Base-by-base conservation (phyloP, 495 filamentous ascomycete species). In the Penicillium bovifimosum region DNA sequence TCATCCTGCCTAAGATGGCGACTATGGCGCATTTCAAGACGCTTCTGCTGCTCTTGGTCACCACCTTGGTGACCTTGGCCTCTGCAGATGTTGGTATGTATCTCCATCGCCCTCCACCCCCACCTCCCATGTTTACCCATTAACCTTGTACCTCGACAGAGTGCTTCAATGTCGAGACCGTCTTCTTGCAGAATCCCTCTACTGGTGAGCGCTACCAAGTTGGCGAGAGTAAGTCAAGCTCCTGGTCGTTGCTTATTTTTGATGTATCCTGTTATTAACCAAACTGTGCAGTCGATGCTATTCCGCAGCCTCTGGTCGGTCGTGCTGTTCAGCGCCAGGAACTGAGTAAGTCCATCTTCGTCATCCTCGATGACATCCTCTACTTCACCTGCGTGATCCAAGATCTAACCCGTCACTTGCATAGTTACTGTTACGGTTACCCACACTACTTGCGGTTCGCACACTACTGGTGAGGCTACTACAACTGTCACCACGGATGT, bases 361-460 rank as follows among this genome's bases (percentile, higher is more conserved):
- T 16, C 28, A 18, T 16, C 10, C 2, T 31, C 6, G 9, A 36
- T 16, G 9, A 3, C 1, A 28, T 24, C 13, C 32, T n/a, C n/a
- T 34, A n/a, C 34, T 16, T 16, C 7, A 5, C n/a, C 34, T n/a
- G 2, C 0, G 9, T 0, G 28, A 13, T 34, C 27, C 10, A 20
- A n/a, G 28, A 11, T 16, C 24, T 41, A 28, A 44, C 26, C 35
- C 6, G 18, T 41, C 14, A 26, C 11, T 24, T 24, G 4, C 4
- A 4, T 24, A 28, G 50, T 51, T 26, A 62, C 54, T 34, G 56
- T 64, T 14, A 64, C 61, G n/a, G 29, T 41, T 6, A 50, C 48
- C 29, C 38, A 42, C 18, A 50, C 38, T 20, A 41, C 39, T 9
- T 50, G 48, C 18, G 40, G 34, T 16, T 14, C 14, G 5, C 34